A percentile compares a stretch with the other conserved stretches of the same genome.
Evolutionary conservation across 2,329 filamentous ascomycete genomes (phyloP).

Genomic region (Teratosphaeria viscida): DNA sequence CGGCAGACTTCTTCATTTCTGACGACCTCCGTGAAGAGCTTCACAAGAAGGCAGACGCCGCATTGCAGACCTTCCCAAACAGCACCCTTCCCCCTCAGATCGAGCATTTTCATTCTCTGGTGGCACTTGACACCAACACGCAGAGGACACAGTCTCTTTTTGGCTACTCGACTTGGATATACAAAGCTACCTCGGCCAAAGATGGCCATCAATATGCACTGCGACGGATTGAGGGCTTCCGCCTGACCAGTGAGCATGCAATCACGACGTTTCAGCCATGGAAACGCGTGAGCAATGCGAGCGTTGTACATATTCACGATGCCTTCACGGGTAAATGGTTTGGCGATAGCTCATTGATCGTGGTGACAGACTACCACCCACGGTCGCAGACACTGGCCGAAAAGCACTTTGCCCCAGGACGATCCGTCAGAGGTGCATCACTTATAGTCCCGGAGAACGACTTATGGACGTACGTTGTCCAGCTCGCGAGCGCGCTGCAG

Average conservation of each 20-base stretch:
- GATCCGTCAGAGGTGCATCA: slow-evolving; percentile 7
- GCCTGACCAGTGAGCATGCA: slow-evolving; percentile 77
- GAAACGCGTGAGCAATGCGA: slow-evolving; percentile 73
- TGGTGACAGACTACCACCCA: slow-evolving; percentile 89
- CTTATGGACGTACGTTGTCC: slow-evolving; percentile 85
- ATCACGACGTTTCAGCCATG: slow-evolving; percentile 80
- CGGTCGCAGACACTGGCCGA: slow-evolving; percentile 83
- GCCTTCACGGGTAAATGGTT: slow-evolving; percentile 90
- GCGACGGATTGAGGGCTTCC: slow-evolving; percentile 77
- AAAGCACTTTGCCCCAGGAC: slow-evolving; percentile 50
- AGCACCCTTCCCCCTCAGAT: slow-evolving; percentile 60
- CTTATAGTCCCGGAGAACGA: slow-evolving; percentile 49
- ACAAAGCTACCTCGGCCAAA: slow-evolving; percentile 83
- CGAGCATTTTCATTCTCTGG: slow-evolving; percentile 84
- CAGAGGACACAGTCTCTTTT: slow-evolving; percentile 71
- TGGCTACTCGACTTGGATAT: slow-evolving; percentile 85
- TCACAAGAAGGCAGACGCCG: slow-evolving; percentile 77
- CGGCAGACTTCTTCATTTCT: slow-evolving; percentile 85
- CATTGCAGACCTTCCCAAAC: slow-evolving; percentile 70
- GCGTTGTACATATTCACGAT: slow-evolving; percentile 77
- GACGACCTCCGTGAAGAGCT: slow-evolving; percentile 80
- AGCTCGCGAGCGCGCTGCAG: slow-evolving; percentile 79
- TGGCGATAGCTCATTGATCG: slow-evolving; percentile 85
- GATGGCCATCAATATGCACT: slow-evolving; percentile 84
- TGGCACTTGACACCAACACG: slow-evolving; percentile 73